Evolutionary conservation across 2,329 filamentous ascomycete genomes (phyloP).

Genomic region (Claviceps digitariae): DNA sequence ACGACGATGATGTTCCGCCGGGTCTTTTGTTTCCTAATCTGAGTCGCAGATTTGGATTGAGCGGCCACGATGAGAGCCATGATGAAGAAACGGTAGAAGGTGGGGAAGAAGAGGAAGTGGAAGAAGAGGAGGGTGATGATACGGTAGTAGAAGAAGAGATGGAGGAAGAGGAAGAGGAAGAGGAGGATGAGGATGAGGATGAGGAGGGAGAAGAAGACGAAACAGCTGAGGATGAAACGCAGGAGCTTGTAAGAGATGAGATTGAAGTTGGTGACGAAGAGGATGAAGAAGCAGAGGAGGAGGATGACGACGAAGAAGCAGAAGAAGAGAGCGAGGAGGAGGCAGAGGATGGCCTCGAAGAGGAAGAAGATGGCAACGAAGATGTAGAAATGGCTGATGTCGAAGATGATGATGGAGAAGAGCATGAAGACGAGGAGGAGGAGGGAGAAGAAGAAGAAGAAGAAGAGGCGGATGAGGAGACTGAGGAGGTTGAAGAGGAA

Average conservation of each 20-base stretch:
- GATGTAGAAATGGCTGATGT: conserved; percentile 7
- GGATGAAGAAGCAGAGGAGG: conserved; percentile 7
- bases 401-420: conserved; percentile 5
- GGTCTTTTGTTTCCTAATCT: conserved; percentile 40
- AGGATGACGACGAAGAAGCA: not conserved
- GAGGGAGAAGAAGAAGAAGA: conserved; percentile 7
- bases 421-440: conserved; percentile 8
- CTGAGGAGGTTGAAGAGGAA: conserved; percentile 10
- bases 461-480: conserved; percentile 8
- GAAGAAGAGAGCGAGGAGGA: conserved; percentile 6
- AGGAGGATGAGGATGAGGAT: conserved; percentile 6
- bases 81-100: conserved; percentile 11
- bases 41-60: conserved; percentile 16
- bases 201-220: conserved; percentile 7
- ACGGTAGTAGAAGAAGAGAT: conserved; percentile 1
- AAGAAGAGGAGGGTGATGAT: conserved; percentile 11
- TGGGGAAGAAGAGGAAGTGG: conserved; percentile 15
- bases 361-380: conserved; percentile 7
- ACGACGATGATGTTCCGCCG: conserved; percentile 42
- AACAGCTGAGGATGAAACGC: conserved; percentile 6
- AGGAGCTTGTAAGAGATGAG: not conserved
- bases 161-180: conserved; percentile 6
- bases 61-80: conserved; percentile 23
- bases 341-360: conserved; percentile 1
- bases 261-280: conserved; percentile 3